These are phyloP conservation scores for Rhynchosporium agropyri DNA, from an alignment of 2,329 filamentous ascomycete genomes.

Conservation along the genomic window DNA sequence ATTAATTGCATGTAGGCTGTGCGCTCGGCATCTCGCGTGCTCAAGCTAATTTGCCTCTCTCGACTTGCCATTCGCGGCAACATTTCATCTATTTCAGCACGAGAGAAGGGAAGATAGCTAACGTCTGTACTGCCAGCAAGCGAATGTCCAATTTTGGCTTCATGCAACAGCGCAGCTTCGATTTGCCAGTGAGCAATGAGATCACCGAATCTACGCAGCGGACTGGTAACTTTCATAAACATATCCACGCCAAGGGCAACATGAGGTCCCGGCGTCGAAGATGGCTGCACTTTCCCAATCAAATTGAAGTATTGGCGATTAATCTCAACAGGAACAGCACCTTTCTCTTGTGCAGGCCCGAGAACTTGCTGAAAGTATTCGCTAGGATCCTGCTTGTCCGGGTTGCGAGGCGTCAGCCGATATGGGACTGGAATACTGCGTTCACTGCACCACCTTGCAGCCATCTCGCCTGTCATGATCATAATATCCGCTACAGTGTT, in stretches of 20 bases:
- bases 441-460: constrained; percentile 61
- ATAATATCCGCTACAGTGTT: constrained; percentile 55
- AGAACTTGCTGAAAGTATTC: constrained; percentile 34
- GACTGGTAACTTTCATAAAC: constrained; percentile 66
- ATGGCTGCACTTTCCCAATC: constrained; percentile 55
- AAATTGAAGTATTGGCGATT: constrained; percentile 41
- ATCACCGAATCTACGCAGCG: constrained; percentile 66
- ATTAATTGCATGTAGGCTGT: constrained; percentile 64
- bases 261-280: constrained; percentile 56
- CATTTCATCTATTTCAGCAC: constrained; percentile 35
- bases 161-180: constrained; percentile 56
- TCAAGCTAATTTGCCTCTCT: constrained; percentile 35
- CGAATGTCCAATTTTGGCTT: constrained; percentile 44
- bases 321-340: constrained; percentile 19
- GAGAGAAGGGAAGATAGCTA: constrained; percentile 40
- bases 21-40: constrained; percentile 40
- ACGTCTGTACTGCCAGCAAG: constrained; percentile 43
- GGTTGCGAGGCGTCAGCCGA: constrained; percentile 43
- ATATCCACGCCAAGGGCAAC: constrained; percentile 60
- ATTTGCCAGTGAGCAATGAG: constrained; percentile 69
- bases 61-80: constrained; percentile 37
- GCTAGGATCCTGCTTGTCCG: constrained; percentile 32
- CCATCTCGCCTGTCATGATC: constrained; percentile 64
- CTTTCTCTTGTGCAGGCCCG: constrained; percentile 32
- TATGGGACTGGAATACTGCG: constrained; percentile 63